phyloP scores from a whole-genome alignment of 441 rosid genomes.

The Eutrema salsugineum region DNA sequence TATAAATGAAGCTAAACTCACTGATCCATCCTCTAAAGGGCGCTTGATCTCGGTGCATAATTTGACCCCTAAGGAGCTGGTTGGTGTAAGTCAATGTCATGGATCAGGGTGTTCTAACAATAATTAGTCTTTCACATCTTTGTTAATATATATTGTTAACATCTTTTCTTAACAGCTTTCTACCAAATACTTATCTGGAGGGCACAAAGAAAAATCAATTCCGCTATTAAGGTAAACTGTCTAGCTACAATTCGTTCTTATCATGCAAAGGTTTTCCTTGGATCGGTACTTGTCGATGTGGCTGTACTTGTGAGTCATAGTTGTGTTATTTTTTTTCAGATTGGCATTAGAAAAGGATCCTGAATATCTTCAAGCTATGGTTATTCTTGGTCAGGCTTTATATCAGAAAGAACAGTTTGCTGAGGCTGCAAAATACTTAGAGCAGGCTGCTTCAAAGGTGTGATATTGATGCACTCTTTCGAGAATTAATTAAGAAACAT shows the following conservation, averaged over 20 bases:
- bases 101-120: not conserved
- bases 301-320: slow-evolving; percentile 6
- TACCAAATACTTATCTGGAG: slow-evolving; percentile 47
- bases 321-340: slow-evolving; percentile 35
- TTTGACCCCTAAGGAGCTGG: slow-evolving; percentile 57
- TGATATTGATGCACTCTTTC: not conserved
- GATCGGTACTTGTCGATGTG: not conserved
- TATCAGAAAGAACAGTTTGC: slow-evolving; percentile 48
- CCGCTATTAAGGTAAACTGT: slow-evolving; percentile 55
- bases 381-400: slow-evolving; percentile 71
- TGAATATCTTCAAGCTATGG: slow-evolving; percentile 52
- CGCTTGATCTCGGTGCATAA: slow-evolving; percentile 35
- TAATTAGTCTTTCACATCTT: not conserved
- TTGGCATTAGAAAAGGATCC: slow-evolving; percentile 77
- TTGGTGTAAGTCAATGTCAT: slow-evolving; percentile 53
- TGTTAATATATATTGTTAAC: not conserved
- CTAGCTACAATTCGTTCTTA: not conserved
- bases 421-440: slow-evolving; percentile 69
- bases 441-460: slow-evolving; percentile 79
- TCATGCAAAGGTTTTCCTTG: not conserved
- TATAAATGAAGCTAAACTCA: slow-evolving; percentile 24
- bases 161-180: slow-evolving; percentile 56
- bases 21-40: slow-evolving; percentile 32
- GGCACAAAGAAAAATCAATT: slow-evolving; percentile 51
- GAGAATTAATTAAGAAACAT: not conserved